Evolutionary conservation across 2,329 filamentous ascomycete genomes (phyloP), one percentile per base, ranked within the genome.

Genomic region (Fusarium buxicola): DNA sequence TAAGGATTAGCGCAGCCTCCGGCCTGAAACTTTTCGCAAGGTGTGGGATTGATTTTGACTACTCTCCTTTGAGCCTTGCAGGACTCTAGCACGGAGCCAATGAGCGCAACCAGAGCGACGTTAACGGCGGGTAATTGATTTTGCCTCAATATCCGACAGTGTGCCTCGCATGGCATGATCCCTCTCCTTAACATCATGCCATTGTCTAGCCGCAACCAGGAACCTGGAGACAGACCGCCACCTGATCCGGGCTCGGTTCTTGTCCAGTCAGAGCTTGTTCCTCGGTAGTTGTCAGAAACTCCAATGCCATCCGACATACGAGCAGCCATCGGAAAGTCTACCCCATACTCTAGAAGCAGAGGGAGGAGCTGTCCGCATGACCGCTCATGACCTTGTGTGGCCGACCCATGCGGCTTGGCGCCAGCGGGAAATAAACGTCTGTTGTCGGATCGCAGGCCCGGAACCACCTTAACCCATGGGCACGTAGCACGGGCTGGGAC

Each of bases 391-490:
- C 61, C 34, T 18, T 38, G 36, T 47, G 21, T 27, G 13, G 6
- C 3, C 18, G n/a, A 53, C 31, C 31, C 30, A 31, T 32, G 25
- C 44, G 25, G 30, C 25, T 43, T 39, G 28, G 27, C 13, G 48
- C 25, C 30, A 38, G 38, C 31, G 47, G 39, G 48, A 15, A 39
- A 38, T 21, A 31, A 55, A 60, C 32, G 31, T 34, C 49, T 34
- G 40, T 65, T 58, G 55, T 46, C 67, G 67, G 67, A 65, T 69
- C 35, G 40, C 46, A 70, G 67, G 68, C 39, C 68, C 68, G 68
- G 47, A 43, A 44, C 28, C 32, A 39, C 34, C 9, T 31, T 38
- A 13, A 27, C 10, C 50, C 55, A 48, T 49, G 43, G 41, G 15
- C 4, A 30, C 21, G 21, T 6, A 21, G 21, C 25, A 11, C 21